A percentile compares a stretch with the other conserved stretches of the same genome.
Conservation (phyloP, 2,329 filamentous ascomycete genomes). For the Fusarium sp. region DNA sequence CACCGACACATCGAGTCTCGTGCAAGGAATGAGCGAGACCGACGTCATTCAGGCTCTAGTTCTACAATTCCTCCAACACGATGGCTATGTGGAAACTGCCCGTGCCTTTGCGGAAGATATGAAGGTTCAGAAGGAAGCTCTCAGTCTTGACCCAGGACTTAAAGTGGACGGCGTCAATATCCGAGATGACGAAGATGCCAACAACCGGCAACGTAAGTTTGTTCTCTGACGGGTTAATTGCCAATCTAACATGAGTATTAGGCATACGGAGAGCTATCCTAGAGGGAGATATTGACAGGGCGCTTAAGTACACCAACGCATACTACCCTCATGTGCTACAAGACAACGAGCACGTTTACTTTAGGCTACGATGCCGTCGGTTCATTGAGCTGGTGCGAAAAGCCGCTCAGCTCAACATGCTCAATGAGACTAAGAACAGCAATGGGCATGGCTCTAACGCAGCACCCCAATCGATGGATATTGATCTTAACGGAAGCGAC, state of each 20-base stretch:
- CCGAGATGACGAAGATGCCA: slow-evolving; percentile 85
- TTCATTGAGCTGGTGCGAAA: slow-evolving; percentile 94
- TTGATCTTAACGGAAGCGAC: slow-evolving; percentile 62
- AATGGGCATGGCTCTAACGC: slow-evolving; percentile 53
- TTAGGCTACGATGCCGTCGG: slow-evolving; percentile 87
- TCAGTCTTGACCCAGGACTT: slow-evolving; percentile 67
- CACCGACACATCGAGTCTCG: slow-evolving; percentile 69
- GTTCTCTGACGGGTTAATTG: not conserved
- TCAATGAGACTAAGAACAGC: slow-evolving; percentile 55
- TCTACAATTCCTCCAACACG: slow-evolving; percentile 90
- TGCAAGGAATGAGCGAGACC: slow-evolving; percentile 75
- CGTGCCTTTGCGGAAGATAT: slow-evolving; percentile 88
- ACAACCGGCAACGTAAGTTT: slow-evolving; percentile 81
- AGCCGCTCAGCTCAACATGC: slow-evolving; percentile 71
- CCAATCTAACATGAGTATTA: slow-evolving; percentile 50
- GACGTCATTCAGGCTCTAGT: slow-evolving; percentile 83
- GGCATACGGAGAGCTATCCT: slow-evolving; percentile 88
- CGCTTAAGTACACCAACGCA: slow-evolving; percentile 81
- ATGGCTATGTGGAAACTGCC: slow-evolving; percentile 94
- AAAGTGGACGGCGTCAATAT: slow-evolving; percentile 71
- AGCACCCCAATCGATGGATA: slow-evolving; percentile 63
- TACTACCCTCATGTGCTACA: slow-evolving; percentile 85
- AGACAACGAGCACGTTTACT: slow-evolving; percentile 85
- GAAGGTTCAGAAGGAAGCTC: slow-evolving; percentile 74
- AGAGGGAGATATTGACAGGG: slow-evolving; percentile 91